These are phyloP conservation scores for Sequoiadendron giganteum DNA, from an alignment of 75 land plant genomes.

Conservation along the genomic window DNA sequence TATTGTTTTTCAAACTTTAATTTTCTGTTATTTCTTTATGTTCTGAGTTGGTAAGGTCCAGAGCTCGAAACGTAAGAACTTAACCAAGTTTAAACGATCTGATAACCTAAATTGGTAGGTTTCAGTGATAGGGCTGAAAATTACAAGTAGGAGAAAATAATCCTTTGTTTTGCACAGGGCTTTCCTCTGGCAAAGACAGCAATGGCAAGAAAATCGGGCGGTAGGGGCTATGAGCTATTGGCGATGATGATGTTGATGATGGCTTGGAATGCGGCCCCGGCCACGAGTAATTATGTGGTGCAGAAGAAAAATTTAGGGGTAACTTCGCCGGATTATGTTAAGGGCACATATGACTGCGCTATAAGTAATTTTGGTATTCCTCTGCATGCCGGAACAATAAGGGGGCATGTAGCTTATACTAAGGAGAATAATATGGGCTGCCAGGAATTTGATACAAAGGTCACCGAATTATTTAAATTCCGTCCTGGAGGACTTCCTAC, in stretches of 20 bases:
- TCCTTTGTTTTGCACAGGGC: neutral
- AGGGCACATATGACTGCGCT: slow-evolving; percentile 58
- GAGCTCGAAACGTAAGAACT: too few species aligned
- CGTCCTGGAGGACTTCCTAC: slow-evolving; percentile 64
- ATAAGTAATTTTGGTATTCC: slow-evolving; percentile 73
- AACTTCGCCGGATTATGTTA: slow-evolving; percentile 40
- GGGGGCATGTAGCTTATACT: slow-evolving; percentile 52
- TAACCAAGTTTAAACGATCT: too few species aligned
- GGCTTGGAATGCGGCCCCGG: neutral
- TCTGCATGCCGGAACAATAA: slow-evolving; percentile 67
- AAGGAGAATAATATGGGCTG: slow-evolving; percentile 46
- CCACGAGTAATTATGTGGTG: slow-evolving; percentile 41
- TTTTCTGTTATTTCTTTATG: too few species aligned
- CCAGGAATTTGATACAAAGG: slow-evolving; percentile 14
- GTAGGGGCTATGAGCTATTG: neutral
- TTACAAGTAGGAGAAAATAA: too few species aligned
- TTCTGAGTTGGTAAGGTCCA: too few species aligned
- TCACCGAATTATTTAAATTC: slow-evolving; percentile 49
- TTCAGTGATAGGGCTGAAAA: too few species aligned
- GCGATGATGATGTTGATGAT: slow-evolving; percentile 12
- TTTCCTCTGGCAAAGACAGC: neutral
- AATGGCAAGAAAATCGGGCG: neutral
- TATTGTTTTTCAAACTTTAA: too few species aligned
- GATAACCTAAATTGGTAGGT: too few species aligned
- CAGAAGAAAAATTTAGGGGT: slow-evolving; percentile 66